Conservation (phyloP, 2,329 filamentous ascomycete genomes). For the Fusarium bactridioides region DNA sequence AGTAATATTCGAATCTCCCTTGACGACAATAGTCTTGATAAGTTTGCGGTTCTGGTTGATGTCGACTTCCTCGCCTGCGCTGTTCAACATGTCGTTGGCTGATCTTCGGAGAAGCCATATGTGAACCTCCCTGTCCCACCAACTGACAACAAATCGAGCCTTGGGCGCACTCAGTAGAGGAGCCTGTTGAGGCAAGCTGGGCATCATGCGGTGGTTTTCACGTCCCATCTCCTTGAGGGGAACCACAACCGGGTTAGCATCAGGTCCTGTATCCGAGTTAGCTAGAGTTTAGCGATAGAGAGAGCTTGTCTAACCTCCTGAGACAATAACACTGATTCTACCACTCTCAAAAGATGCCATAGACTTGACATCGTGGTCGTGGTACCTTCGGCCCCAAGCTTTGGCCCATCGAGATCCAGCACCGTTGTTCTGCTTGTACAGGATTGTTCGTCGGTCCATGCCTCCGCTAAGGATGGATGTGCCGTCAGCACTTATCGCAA, state of each 20-base stretch:
- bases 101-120: conserved; percentile 73
- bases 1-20: conserved; percentile 83
- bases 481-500: conserved; percentile 84
- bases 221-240: conserved; percentile 77
- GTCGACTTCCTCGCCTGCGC: conserved; percentile 50
- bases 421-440: conserved; percentile 74
- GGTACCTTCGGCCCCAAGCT: conserved; percentile 84
- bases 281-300: neutral
- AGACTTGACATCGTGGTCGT: conserved; percentile 93
- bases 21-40: conserved; percentile 72
- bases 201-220: conserved; percentile 83
- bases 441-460: conserved; percentile 86
- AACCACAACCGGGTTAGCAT: conserved; percentile 82
- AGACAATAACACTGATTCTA: conserved; percentile 85
- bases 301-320: conserved; percentile 74
- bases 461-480: conserved; percentile 86
- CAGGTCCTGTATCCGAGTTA: conserved; percentile 68
- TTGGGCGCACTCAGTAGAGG: conserved; percentile 76
- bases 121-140: conserved; percentile 89
- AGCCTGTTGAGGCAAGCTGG: conserved; percentile 82
- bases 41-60: conserved; percentile 67
- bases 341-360: conserved; percentile 89
- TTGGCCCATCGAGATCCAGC: conserved; percentile 79
- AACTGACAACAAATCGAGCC: conserved; percentile 82
- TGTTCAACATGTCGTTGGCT: conserved; percentile 55